Base-by-base conservation (phyloP, 2,329 filamentous ascomycete species). In the Aspergillus oerlinghausenensis region DNA sequence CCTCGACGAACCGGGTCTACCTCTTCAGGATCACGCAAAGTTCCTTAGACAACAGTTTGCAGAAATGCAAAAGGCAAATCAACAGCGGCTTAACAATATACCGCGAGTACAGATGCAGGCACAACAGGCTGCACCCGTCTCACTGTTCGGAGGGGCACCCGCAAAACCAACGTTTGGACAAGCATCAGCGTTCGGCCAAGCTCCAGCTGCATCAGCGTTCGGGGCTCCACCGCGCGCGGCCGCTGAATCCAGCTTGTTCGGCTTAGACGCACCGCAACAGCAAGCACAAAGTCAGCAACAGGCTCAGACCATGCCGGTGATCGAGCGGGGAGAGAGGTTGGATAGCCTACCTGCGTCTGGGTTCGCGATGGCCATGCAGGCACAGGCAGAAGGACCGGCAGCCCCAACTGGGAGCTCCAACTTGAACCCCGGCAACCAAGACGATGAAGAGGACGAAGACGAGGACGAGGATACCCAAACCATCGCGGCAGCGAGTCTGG, bases 381-480 rank as follows among this genome's bases (percentile, higher is more conserved):
- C 21, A 23, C 40, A 43, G 7, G 17, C 10, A n/a, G n/a, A n/a
- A n/a, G n/a, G n/a, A n/a, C 48, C 49, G 26, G 32, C 21, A 25
- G 17, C 10, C 21, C 26, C 25, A 35, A 17, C 45, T 11, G 23
- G 50, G 11, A 11, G 5, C 50, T 35, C 9, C 25, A 3, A 19
- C 19, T 45, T 4, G 40, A 17, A 17, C 4, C 19, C 19, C 32
- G 6, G 28, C 19, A 32, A 60, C 3, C 23, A 52, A 8, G 50
- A 38, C 2, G 45, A 49, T 9, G 59, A 58, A 28, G 55, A 62
- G 3, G 55, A 64, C 10, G 64, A 26, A 1, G 40, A 58, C n/a
- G 55, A 61, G 7, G 58, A 55, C 23, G 48, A 50, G 26, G 62
- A 66, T 38, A 55, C 51, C 3, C 54, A 57, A 5, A 61, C 57